Evolutionary conservation across 192 early-diverging fungal species (phyloP).

Genomic region (Dissophora ornata): DNA sequence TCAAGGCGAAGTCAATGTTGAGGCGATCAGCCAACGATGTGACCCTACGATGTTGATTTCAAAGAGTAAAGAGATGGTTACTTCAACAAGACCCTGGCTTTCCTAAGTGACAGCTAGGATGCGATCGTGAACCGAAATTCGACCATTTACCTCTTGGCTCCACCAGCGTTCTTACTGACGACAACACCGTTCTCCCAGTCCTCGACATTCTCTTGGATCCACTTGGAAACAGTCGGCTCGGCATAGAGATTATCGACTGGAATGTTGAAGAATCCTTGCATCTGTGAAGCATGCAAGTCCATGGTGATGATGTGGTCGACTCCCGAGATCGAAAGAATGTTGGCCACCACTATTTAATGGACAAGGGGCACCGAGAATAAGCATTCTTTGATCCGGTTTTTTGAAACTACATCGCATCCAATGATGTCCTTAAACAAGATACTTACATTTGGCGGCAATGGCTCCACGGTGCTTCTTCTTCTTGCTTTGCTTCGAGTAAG

Average conservation of each 20-base stretch:
- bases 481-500: conserved; percentile 98
- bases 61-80: too few species aligned
- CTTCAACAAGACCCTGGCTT: too few species aligned
- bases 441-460: conserved; percentile 91
- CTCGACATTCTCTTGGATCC: conserved; percentile 82
- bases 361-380: too few species aligned
- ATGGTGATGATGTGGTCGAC: conserved; percentile 99
- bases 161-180: conserved; percentile 95
- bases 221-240: conserved; percentile 90
- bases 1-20: conserved; percentile 94
- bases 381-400: too few species aligned
- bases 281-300: conserved; percentile 94
- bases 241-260: conserved; percentile 96
- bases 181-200: conserved; percentile 81
- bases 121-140: neutral
- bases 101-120: neutral
- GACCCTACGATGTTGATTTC: conserved; percentile 65
- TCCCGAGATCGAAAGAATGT: conserved; percentile 93
- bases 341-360: conserved; percentile 78
- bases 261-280: conserved; percentile 96
- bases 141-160: conserved; percentile 84
- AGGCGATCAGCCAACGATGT: conserved; percentile 95
- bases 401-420: too few species aligned
- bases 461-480: conserved; percentile 98
- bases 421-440: too few species aligned